These are phyloP conservation scores for Deinandra increscens DNA, from an alignment of 129 eudicot species.

Conservation along the genomic window DNA sequence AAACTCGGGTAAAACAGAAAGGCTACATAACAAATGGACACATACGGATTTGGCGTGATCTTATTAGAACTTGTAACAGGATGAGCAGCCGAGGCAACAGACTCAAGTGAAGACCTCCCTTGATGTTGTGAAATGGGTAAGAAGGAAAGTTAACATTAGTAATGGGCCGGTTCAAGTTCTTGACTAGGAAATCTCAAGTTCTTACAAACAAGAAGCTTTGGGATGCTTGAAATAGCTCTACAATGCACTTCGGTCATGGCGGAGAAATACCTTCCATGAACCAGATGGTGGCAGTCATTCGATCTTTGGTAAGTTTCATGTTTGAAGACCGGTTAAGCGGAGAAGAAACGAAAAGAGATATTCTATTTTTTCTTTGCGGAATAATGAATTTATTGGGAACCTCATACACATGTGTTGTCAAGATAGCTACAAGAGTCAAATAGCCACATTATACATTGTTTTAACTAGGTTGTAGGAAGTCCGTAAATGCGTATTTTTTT, in stretches of 20 bases:
- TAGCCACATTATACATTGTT: too few species aligned
- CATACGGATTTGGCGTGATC: slow-evolving; percentile 81
- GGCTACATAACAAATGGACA: slow-evolving; percentile 72
- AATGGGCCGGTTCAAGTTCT: slow-evolving; percentile 60
- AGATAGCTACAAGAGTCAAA: too few species aligned
- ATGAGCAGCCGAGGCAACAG: slow-evolving; percentile 50
- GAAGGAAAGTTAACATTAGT: slow-evolving; percentile 78
- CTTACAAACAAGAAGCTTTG: slow-evolving; percentile 48
- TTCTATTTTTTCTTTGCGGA: too few species aligned
- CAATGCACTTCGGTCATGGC: slow-evolving; percentile 67
- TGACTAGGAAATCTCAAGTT: slow-evolving; percentile 57
- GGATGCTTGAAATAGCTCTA: slow-evolving; percentile 65
- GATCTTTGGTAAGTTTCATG: too few species aligned
- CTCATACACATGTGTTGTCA: too few species aligned
- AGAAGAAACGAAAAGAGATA: too few species aligned
- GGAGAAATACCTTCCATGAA: slow-evolving; percentile 81
- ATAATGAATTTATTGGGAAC: too few species aligned
- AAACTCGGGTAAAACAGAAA: slow-evolving; percentile 64
- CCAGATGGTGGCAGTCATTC: slow-evolving; percentile 60
- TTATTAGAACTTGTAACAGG: slow-evolving; percentile 82
- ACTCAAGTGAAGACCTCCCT: slow-evolving; percentile 47
- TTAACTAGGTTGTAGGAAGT: too few species aligned
- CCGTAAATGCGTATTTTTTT: too few species aligned
- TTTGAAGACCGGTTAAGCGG: too few species aligned
- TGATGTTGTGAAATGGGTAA: slow-evolving; percentile 79